Percentiles rank a stretch among this genome's conserved stretches.
Conservation (phyloP, 345 rosid genomes). For the Brassica incana region DNA sequence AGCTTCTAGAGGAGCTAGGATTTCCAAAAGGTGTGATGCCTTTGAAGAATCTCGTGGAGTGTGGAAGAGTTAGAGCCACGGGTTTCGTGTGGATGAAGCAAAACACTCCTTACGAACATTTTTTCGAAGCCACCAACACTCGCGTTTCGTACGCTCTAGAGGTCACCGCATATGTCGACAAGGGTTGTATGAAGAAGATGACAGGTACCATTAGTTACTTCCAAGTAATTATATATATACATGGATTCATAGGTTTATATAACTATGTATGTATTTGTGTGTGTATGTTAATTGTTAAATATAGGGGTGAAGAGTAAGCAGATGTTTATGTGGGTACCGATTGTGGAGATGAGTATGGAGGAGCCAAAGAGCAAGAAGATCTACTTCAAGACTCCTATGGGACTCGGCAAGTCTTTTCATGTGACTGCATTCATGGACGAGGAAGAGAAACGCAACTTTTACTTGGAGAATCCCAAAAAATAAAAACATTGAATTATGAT, state of each 20-base stretch:
- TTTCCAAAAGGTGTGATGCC: conserved; percentile 92
- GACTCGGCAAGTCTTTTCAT: conserved; percentile 76
- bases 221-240: background rate
- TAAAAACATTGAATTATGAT: conserved; percentile 14
- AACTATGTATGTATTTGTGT: background rate
- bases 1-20: conserved; percentile 80
- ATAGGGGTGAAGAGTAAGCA: conserved; percentile 74
- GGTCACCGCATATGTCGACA: conserved; percentile 84
- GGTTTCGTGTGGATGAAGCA: conserved; percentile 97
- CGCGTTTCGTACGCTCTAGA: conserved; percentile 68
- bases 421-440: conserved; percentile 66
- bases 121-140: conserved; percentile 56
- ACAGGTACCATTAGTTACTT: conserved; percentile 46
- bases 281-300: background rate
- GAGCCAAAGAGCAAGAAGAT: conserved; percentile 54
- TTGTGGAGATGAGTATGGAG: conserved; percentile 72
- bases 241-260: background rate
- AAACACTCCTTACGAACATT: conserved; percentile 73
- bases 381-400: conserved; percentile 84
- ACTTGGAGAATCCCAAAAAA: conserved; percentile 38
- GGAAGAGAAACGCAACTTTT: conserved; percentile 65
- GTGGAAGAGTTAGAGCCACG: conserved; percentile 73
- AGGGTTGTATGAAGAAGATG: conserved; percentile 83
- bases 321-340: conserved; percentile 83
- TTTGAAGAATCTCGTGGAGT: conserved; percentile 75